Evolutionary conservation across 1,139 yeast species (phyloP).

Genomic region (Suhomyces coccinellae): DNA sequence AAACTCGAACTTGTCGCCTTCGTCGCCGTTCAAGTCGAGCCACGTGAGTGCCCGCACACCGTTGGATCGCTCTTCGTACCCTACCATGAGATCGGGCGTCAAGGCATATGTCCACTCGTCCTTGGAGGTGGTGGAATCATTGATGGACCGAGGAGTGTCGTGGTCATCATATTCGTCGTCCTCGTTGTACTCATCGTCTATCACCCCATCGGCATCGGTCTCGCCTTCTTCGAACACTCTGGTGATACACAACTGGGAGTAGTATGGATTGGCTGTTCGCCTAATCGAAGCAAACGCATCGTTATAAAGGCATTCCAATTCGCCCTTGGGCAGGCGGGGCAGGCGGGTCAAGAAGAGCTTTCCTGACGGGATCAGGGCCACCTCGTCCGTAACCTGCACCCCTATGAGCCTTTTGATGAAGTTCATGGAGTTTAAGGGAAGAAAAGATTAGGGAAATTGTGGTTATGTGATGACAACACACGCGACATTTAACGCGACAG

Average conservation of each 20-base stretch:
- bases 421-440: slow-evolving; percentile 53
- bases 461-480: background rate
- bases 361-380: slow-evolving; percentile 77
- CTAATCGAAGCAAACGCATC: slow-evolving; percentile 78
- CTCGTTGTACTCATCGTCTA: slow-evolving; percentile 52
- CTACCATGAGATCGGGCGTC: slow-evolving; percentile 57
- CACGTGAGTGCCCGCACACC: slow-evolving; percentile 61
- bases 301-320: slow-evolving; percentile 72
- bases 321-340: slow-evolving; percentile 82
- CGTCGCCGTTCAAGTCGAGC: slow-evolving; percentile 81
- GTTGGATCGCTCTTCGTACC: slow-evolving; percentile 34
- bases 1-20: slow-evolving; percentile 82
- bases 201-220: slow-evolving; percentile 35
- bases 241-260: slow-evolving; percentile 71
- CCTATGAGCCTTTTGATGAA: slow-evolving; percentile 71
- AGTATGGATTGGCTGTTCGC: slow-evolving; percentile 63
- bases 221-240: slow-evolving; percentile 72
- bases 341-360: slow-evolving; percentile 72
- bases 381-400: slow-evolving; percentile 60
- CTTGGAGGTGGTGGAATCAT: slow-evolving; percentile 39
- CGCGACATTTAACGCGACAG: slow-evolving; percentile 2
- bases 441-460: background rate
- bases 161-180: slow-evolving; percentile 52
- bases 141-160: slow-evolving; percentile 29
- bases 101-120: slow-evolving; percentile 74